These are phyloP conservation scores for Schizosaccharomyces osmophilus DNA, from an alignment of 805 yeast genomes.

Conservation along the genomic window DNA sequence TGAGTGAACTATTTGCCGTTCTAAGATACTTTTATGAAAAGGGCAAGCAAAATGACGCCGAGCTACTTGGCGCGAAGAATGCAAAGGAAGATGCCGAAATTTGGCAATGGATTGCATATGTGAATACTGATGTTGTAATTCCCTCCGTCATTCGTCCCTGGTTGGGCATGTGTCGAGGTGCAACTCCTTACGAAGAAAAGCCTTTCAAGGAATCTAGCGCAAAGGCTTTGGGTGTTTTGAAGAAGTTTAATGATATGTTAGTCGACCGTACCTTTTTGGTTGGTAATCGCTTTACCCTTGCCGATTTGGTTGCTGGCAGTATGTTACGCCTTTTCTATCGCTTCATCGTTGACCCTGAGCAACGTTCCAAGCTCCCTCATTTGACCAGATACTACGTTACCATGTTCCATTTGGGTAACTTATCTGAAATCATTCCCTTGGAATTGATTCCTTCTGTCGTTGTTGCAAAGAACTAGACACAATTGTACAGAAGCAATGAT, in stretches of 20 bases:
- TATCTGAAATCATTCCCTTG: neutral
- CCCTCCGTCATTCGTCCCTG: neutral
- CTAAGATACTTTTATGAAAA: neutral
- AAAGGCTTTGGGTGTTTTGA: neutral
- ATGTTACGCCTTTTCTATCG: constrained; percentile 30
- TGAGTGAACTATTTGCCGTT: neutral
- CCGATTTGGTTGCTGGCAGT: constrained; percentile 36
- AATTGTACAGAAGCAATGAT: neutral
- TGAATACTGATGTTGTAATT: neutral
- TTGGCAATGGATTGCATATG: neutral
- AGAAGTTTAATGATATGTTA: constrained; percentile 27
- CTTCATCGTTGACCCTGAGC: constrained; percentile 34
- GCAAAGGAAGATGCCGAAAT: neutral
- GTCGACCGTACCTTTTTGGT: constrained; percentile 40
- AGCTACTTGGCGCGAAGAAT: neutral
- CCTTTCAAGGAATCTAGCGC: neutral
- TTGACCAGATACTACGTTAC: constrained; percentile 51
- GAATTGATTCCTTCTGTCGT: neutral
- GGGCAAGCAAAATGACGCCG: neutral
- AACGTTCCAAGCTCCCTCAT: constrained; percentile 40
- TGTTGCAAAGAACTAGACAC: neutral
- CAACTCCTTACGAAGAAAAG: neutral
- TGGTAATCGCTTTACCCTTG: constrained; percentile 40
- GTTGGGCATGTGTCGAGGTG: neutral
- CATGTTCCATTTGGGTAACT: constrained; percentile 15